Evolutionary conservation across 2,329 filamentous ascomycete genomes (phyloP), one percentile per base, ranked within the genome.

Genomic region (Fusarium coffeatum): DNA sequence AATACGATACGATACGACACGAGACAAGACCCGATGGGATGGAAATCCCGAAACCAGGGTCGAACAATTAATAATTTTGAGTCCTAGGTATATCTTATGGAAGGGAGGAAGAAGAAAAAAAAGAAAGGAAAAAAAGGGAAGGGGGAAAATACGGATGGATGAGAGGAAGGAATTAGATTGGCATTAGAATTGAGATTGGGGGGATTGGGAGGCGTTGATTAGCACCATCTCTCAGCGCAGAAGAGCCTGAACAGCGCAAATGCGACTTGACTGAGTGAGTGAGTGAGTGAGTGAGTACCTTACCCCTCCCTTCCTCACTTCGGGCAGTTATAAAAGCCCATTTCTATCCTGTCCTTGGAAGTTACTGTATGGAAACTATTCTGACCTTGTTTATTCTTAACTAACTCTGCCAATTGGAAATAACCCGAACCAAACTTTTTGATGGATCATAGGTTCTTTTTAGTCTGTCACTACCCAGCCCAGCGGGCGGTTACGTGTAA

Each of bases 201-300:
- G 27, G 22, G 47, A n/a, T 40, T 50, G 59, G 69, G 69, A 73
- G 72, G 72, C 72, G 72, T 71, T 59, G 54, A 61, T 74, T 74
- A 74, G 72, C 58, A 64, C 34, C 34, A 37, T 37, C 34, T 37
- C 34, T 12, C 60, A 37, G 59, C 20, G 9, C 48, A 43, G n/a
- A 61, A 25, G 16, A 49, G 42, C 30, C 18, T 22, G 47, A 32
- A 49, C 40, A 45, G 34, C 28, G 18, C 34, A 45, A 45, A 55
- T 51, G 40, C 51, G 20, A 34, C 34, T 37, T 37, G 15, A 48
- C 27, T 48, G 46, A 32, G 27, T 23, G 27, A n/a, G n/a, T n/a
- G n/a, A n/a, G n/a, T n/a, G n/a, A n/a, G n/a, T n/a, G n/a, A n/a
- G n/a, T n/a, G n/a, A n/a, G n/a, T n/a, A n/a, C n/a, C n/a, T 49